phyloP scores from a whole-genome alignment of 805 yeast species.

The Nakazawaea ambrosiae region DNA sequence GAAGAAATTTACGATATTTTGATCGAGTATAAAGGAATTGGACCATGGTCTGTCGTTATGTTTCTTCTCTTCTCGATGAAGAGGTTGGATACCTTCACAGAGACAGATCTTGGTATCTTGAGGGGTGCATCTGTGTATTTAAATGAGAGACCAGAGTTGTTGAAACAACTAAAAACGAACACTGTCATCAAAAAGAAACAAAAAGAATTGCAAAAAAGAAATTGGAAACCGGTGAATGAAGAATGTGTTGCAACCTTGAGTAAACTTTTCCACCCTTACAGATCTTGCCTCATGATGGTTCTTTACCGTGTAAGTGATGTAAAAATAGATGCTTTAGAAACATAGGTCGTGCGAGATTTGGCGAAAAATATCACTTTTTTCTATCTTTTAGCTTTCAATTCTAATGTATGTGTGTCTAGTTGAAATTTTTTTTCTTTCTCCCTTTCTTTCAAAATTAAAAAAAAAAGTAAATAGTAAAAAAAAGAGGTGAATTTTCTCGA shows the following conservation, averaged over 20 bases:
- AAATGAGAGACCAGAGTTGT: slow-evolving; percentile 41
- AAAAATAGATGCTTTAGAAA: slow-evolving; percentile 38
- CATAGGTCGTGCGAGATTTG: background rate
- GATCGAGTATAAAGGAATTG: slow-evolving; percentile 60
- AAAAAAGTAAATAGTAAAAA: no score
- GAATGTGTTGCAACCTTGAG: slow-evolving; percentile 51
- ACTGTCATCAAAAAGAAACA: slow-evolving; percentile 28
- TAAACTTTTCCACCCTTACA: slow-evolving; percentile 55
- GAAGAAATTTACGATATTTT: slow-evolving; percentile 43
- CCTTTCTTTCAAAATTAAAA: no score
- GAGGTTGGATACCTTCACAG: slow-evolving; percentile 64
- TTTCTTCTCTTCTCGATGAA: slow-evolving; percentile 65
- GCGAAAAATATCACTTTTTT: no score
- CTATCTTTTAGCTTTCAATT: no score
- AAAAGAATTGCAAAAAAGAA: slow-evolving; percentile 39
- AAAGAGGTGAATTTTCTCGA: no score
- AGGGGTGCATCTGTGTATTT: slow-evolving; percentile 70
- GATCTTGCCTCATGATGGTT: slow-evolving; percentile 59
- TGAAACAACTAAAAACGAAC: slow-evolving; percentile 34
- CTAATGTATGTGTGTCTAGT: no score
- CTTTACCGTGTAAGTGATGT: slow-evolving; percentile 69
- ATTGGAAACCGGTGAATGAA: slow-evolving; percentile 64
- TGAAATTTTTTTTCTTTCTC: no score
- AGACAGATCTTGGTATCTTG: slow-evolving; percentile 79
- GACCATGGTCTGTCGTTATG: slow-evolving; percentile 88